phyloP scores from a whole-genome alignment of 78 protist species.

The Isochrysis galbana region DNA sequence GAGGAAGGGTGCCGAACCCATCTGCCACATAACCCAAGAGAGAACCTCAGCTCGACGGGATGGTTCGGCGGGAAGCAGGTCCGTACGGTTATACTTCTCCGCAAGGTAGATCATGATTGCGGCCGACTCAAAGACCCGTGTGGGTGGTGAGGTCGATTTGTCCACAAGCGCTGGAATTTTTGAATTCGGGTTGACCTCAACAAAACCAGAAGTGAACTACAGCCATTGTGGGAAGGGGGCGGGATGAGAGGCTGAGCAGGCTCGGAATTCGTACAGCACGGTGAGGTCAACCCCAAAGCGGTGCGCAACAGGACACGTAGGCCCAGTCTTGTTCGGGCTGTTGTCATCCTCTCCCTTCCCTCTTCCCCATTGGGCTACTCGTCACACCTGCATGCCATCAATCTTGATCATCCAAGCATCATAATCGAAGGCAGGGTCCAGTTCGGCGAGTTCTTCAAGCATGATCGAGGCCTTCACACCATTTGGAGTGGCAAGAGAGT shows the following conservation, averaged over 20 bases:
- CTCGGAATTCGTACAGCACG: neutral
- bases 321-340: no score
- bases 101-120: conserved; percentile 80
- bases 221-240: no score
- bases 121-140: conserved; percentile 73
- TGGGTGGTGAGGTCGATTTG: conserved; percentile 36
- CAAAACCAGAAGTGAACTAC: conserved; percentile 66
- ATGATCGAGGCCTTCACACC: conserved; percentile 9
- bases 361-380: neutral
- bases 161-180: conserved; percentile 80
- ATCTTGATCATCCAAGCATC: conserved; percentile 21
- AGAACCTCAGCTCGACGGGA: conserved; percentile 45
- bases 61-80: conserved; percentile 61
- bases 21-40: conserved; percentile 76
- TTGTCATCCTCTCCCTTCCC: neutral
- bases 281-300: neutral
- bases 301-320: neutral
- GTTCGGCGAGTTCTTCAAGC: conserved; percentile 18
- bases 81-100: conserved; percentile 45
- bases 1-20: conserved; percentile 49
- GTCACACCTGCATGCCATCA: neutral
- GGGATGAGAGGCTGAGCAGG: no score
- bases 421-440: conserved; percentile 2
- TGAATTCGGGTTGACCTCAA: conserved; percentile 69
- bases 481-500: neutral